These are phyloP conservation scores for Volvariella volvacea DNA, from an alignment of 1,284 basidiomycete genomes.

Conservation along the genomic window DNA sequence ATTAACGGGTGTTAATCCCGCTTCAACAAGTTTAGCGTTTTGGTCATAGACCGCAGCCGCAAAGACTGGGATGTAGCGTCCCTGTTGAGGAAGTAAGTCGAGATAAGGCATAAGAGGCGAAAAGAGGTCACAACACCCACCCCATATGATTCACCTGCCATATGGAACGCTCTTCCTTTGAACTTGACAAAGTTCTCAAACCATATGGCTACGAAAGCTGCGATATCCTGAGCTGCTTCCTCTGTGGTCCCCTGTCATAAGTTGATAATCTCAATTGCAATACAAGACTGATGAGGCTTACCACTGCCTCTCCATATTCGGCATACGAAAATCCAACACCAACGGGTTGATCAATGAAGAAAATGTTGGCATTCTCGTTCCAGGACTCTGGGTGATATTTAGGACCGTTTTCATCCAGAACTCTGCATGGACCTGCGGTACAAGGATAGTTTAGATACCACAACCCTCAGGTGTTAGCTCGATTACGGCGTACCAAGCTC, in stretches of 20 bases:
- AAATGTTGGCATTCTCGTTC: constrained; percentile 65
- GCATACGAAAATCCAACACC: constrained; percentile 70
- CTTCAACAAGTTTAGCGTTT: constrained; percentile 53
- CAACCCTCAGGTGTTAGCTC: neutral
- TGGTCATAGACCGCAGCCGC: constrained; percentile 78
- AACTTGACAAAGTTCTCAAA: constrained; percentile 68
- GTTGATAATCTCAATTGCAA: neutral
- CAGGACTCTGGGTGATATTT: constrained; percentile 55
- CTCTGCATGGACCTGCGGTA: constrained; percentile 39
- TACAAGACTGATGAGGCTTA: constrained; percentile 20
- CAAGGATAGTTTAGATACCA: too few species aligned
- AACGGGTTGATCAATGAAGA: constrained; percentile 66
- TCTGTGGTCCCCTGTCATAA: constrained; percentile 45
- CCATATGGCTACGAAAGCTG: constrained; percentile 65
- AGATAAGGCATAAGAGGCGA: neutral
- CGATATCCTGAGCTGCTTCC: constrained; percentile 64
- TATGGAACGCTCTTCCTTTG: constrained; percentile 61
- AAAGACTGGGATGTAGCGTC: constrained; percentile 81
- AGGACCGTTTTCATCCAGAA: constrained; percentile 35
- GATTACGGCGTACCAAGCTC: constrained; percentile 38
- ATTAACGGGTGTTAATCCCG: constrained; percentile 69
- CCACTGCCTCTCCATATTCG: constrained; percentile 59
- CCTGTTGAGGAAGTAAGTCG: constrained; percentile 29
- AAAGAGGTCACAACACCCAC: constrained; percentile 24
- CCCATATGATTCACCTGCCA: constrained; percentile 69